Percentiles rank a stretch among this genome's conserved stretches.
Conservation (phyloP, 768 basidiomycete species). For the Lanmaoa pseudosensibilis region DNA sequence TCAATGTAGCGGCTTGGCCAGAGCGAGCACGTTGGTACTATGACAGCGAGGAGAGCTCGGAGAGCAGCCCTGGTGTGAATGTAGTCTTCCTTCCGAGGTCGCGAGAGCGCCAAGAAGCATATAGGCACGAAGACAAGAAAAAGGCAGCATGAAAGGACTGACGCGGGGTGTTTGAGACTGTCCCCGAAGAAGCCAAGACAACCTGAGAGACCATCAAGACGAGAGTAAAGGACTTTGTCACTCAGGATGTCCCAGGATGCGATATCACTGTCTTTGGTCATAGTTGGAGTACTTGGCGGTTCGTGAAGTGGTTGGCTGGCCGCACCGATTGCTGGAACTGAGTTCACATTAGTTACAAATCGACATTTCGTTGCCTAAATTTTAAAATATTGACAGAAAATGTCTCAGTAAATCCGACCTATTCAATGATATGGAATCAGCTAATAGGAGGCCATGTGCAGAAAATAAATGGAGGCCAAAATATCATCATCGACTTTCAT, state of each 20-base stretch:
- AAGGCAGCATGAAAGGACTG: constrained; percentile 6
- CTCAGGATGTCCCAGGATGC: constrained; percentile 4
- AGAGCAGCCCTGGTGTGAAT: constrained; percentile 23
- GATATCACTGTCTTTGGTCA: constrained; percentile 2
- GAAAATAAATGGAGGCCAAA: neutral
- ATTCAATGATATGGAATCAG: too few species aligned
- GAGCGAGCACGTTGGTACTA: constrained; percentile 46
- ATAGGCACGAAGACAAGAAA: constrained; percentile 6
- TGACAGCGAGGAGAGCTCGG: constrained; percentile 41
- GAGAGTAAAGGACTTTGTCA: neutral
- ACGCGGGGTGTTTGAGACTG: neutral
- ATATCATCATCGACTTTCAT: neutral
- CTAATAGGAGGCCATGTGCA: neutral
- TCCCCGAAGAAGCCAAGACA: neutral
- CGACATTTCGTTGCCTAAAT: neutral
- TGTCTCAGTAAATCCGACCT: too few species aligned
- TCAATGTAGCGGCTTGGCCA: constrained; percentile 42
- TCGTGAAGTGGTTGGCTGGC: neutral
- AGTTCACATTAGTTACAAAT: neutral
- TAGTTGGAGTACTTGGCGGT: neutral
- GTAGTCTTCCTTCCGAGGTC: constrained; percentile 8
- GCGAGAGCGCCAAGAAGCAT: constrained; percentile 9
- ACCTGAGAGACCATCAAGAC: neutral
- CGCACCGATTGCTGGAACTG: neutral
- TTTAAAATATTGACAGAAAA: neutral